These are phyloP conservation scores for Falciphora oryzae DNA, from an alignment of 2,329 filamentous ascomycete genomes.

Conservation along the genomic window DNA sequence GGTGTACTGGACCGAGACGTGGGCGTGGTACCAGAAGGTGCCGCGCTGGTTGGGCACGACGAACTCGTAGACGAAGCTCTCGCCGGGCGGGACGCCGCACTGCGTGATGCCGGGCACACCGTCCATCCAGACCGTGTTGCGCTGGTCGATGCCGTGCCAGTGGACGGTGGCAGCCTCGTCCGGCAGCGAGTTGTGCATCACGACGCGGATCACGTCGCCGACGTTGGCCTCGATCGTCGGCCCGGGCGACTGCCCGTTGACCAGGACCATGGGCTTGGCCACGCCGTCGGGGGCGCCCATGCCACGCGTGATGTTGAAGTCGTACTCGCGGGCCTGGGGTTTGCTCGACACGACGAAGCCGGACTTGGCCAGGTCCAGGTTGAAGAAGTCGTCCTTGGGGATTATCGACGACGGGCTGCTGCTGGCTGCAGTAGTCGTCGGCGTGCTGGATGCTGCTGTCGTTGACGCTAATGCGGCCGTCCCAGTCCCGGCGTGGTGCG, in stretches of 20 bases:
- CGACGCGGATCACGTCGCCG: constrained; percentile 36
- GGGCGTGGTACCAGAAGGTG: constrained; percentile 52
- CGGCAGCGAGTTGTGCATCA: constrained; percentile 32
- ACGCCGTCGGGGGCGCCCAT: constrained; percentile 30
- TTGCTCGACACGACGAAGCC: constrained; percentile 17
- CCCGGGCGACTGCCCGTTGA: constrained; percentile 37
- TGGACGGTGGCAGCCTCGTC: constrained; percentile 48
- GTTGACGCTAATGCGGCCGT: not conserved
- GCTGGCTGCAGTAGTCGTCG: not conserved
- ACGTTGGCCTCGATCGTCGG: constrained; percentile 38
- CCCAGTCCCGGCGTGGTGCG: not conserved
- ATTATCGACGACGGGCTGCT: not conserved
- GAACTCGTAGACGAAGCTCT: constrained; percentile 48
- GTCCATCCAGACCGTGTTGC: constrained; percentile 67
- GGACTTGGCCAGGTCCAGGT: constrained; percentile 4
- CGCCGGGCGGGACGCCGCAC: constrained; percentile 52
- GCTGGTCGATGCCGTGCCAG: constrained; percentile 70
- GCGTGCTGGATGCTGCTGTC: constrained; percentile 1
- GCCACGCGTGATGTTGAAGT: constrained; percentile 27
- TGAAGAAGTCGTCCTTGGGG: constrained; percentile 1
- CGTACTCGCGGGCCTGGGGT: constrained; percentile 22
- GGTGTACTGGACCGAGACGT: constrained; percentile 52
- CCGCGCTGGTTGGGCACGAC: constrained; percentile 23
- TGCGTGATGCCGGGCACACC: constrained; percentile 56
- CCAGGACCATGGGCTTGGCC: constrained; percentile 30